A percentile compares a stretch with the other conserved stretches of the same genome.
Conservation (phyloP, 345 rosid genomes). For the Populus tremula region DNA sequence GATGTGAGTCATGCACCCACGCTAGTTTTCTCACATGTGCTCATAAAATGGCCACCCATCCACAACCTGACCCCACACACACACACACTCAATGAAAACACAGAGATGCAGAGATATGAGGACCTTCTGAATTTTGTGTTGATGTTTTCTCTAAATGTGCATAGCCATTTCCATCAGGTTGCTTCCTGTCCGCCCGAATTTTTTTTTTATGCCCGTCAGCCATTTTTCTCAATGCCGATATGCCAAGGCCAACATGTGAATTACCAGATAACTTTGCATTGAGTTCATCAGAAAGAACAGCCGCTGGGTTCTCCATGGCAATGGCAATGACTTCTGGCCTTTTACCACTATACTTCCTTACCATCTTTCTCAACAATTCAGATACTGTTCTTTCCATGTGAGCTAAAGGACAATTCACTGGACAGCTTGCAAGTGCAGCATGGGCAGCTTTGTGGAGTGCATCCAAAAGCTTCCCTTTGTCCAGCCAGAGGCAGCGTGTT, state of each 20-base stretch:
- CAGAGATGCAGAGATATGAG: constrained; percentile 11
- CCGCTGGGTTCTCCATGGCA: constrained; percentile 78
- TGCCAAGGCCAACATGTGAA: constrained; percentile 49
- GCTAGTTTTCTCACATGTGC: background rate
- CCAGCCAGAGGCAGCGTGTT: constrained; percentile 97
- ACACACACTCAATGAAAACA: background rate
- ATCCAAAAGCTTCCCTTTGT: constrained; percentile 89
- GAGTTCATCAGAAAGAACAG: constrained; percentile 70
- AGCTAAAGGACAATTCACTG: constrained; percentile 73
- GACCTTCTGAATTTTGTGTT: constrained; percentile 44
- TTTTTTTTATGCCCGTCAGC: constrained; percentile 43
- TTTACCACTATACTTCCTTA: constrained; percentile 89
- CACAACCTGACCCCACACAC: background rate
- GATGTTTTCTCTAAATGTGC: constrained; percentile 22
- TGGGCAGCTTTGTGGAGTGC: constrained; percentile 91
- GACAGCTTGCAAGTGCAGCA: constrained; percentile 88
- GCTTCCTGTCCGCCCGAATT: constrained; percentile 30
- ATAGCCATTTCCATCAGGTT: constrained; percentile 29
- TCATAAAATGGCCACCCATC: background rate
- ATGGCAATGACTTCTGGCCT: constrained; percentile 89
- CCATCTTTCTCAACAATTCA: constrained; percentile 84
- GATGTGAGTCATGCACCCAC: background rate
- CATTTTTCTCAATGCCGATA: constrained; percentile 53
- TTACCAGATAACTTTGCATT: constrained; percentile 59
- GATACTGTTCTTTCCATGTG: constrained; percentile 92